A percentile compares a stretch with the other conserved stretches of the same genome.
phyloP scores from a whole-genome alignment of 306 rosid species.

The Pyrus pyrifolia region DNA sequence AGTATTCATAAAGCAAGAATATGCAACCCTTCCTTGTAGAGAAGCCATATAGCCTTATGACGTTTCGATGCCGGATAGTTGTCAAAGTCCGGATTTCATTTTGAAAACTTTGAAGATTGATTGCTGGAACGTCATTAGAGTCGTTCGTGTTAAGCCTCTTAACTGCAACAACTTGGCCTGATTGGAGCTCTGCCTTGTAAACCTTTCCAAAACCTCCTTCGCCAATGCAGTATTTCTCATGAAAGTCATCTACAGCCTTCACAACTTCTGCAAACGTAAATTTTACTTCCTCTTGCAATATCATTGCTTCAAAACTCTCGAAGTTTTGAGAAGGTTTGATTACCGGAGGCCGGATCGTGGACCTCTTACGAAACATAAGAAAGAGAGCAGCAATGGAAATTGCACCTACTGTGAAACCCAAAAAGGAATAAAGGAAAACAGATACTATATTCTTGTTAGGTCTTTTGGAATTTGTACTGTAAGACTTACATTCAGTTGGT shows the following conservation, averaged over 20 bases:
- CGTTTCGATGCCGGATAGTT: too few relatives aligned
- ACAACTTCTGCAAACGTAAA: slow-evolving; percentile 39
- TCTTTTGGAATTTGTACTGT: too few relatives aligned
- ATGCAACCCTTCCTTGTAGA: too few relatives aligned
- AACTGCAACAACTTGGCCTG: background rate
- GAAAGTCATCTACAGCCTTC: slow-evolving; percentile 38
- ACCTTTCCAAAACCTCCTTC: too few relatives aligned
- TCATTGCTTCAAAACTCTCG: background rate
- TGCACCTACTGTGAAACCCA: too few relatives aligned
- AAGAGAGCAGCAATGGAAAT: background rate
- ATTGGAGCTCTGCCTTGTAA: too few relatives aligned
- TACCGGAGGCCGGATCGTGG: background rate
- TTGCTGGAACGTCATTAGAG: slow-evolving; percentile 29
- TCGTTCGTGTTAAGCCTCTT: slow-evolving; percentile 33
- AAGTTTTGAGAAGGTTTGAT: background rate
- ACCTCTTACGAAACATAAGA: background rate
- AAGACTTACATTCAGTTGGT: too few relatives aligned
- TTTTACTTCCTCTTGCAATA: slow-evolving; percentile 15
- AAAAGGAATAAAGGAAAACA: too few relatives aligned
- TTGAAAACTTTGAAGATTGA: slow-evolving; percentile 22
- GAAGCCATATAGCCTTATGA: too few relatives aligned
- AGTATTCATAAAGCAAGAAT: too few relatives aligned
- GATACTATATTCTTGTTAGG: too few relatives aligned
- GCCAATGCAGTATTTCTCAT: slow-evolving; percentile 21
- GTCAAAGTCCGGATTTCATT: too few relatives aligned